Evolutionary conservation across 768 basidiomycete species (phyloP), one percentile per base, ranked within the genome.

Genomic region (Scleroderma bovista): DNA sequence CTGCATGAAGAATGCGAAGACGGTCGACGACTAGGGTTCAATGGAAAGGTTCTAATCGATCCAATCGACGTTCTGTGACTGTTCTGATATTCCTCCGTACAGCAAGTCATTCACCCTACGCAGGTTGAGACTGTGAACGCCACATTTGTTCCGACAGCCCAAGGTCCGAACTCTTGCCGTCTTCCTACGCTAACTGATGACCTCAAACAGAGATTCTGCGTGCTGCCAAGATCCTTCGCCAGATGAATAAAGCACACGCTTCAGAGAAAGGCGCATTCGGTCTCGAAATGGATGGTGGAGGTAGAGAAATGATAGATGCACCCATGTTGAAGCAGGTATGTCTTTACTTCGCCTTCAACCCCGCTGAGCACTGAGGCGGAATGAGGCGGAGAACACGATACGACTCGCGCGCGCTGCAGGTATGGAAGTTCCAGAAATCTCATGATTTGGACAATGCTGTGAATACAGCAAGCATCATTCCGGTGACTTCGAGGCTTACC

Each of bases 81-180:
- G 37, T 33, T 17, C 39, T 46, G 32, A 51, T 42, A 20, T 22
- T 45, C 19, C 24, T 38, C 31, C 38, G 26, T 50, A 17, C 64
- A 93, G 90, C 94, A 97, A 93, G 91, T 88, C 2, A 94, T 97
- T 36, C 94, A 97, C 65, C 94, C 94, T 0, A 70, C 72, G 22
- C 94, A 97, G 66, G 79, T 95, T 4, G 76, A 78, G 31, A 73
- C 77, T 7, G 88, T 94, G 22, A 88, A 94, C 52, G 68, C 76
- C 6, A 83, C 85, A 1, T 97, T 87, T 63, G 79, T 89, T 0
- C 93, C 93, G 0, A 82, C 82, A 0, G 64, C 72, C 16, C 67
- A 80, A 68, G 91, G 92, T 84, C 58, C 29, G 64, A 54, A 16
- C 23, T 26, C 44, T 3, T 31, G 31, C 16, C 39, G 23, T 44